Percentiles rank a stretch among this genome's conserved stretches.
phyloP scores from a whole-genome alignment of 2,329 filamentous ascomycete species.

The Blastomyces parvus region DNA sequence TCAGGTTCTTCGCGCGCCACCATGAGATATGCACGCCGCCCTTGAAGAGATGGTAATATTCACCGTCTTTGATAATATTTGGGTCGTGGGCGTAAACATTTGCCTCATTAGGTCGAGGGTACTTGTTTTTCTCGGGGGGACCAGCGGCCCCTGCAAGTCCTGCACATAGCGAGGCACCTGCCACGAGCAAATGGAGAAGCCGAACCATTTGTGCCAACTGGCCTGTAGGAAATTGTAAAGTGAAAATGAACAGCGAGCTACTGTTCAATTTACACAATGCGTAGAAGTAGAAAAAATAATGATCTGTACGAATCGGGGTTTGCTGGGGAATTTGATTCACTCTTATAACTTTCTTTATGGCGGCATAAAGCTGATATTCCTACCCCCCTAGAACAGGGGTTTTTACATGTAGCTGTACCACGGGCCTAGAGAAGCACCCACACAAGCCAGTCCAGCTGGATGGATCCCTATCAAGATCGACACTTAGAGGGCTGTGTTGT shows the following conservation, averaged over 20 bases:
- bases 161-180: background rate
- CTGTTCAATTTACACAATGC: background rate
- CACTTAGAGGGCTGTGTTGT: background rate
- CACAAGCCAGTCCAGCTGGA: background rate
- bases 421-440: background rate
- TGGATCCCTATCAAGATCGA: background rate
- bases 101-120: background rate
- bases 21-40: conserved; percentile 24
- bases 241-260: background rate
- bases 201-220: background rate
- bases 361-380: background rate
- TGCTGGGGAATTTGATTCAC: background rate
- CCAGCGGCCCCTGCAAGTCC: background rate
- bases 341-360: background rate
- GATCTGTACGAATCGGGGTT: background rate
- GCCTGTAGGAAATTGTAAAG: background rate
- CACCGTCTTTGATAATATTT: conserved; percentile 23
- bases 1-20: conserved; percentile 21
- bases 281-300: background rate
- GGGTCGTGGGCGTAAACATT: conserved; percentile 23
- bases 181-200: background rate
- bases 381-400: background rate
- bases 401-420: background rate
- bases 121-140: background rate
- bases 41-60: conserved; percentile 28